Percentiles rank a stretch among this genome's conserved stretches.
These are phyloP conservation scores for Naganishia antarctica DNA, from an alignment of 768 basidiomycete genomes.

Conservation along the genomic window DNA sequence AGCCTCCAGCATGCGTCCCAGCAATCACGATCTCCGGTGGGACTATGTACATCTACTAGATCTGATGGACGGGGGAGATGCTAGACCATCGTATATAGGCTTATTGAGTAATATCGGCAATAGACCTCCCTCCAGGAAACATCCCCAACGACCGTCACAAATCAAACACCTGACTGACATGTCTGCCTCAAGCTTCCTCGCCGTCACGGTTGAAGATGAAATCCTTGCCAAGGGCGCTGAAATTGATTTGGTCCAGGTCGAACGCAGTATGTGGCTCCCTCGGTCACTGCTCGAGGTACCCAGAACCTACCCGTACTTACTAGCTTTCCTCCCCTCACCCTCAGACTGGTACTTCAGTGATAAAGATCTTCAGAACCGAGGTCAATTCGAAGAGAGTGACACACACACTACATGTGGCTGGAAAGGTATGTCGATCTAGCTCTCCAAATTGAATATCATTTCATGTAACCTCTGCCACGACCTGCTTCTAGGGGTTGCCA, in stretches of 20 bases:
- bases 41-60: too few species aligned
- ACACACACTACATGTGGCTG: conserved; percentile 44
- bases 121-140: too few species aligned
- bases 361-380: conserved; percentile 39
- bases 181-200: conserved; percentile 28
- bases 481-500: conserved; percentile 34
- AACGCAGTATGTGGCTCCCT: conserved; percentile 31
- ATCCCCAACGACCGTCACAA: neutral
- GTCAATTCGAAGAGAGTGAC: conserved; percentile 32
- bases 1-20: too few species aligned
- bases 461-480: neutral
- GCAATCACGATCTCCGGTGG: too few species aligned
- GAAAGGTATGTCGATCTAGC: conserved; percentile 44
- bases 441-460: too few species aligned
- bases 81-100: too few species aligned
- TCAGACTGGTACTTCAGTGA: conserved; percentile 46
- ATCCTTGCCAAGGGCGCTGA: conserved; percentile 36
- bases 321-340: neutral
- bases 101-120: too few species aligned
- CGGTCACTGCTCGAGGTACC: too few species aligned
- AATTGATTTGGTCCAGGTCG: conserved; percentile 41
- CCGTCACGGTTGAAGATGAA: conserved; percentile 39
- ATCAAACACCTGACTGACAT: neutral
- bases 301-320: neutral
- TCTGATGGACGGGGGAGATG: too few species aligned